Evolutionary conservation across 169 alveolate genomes (phyloP).

Genomic region (Plasmodium inui): DNA sequence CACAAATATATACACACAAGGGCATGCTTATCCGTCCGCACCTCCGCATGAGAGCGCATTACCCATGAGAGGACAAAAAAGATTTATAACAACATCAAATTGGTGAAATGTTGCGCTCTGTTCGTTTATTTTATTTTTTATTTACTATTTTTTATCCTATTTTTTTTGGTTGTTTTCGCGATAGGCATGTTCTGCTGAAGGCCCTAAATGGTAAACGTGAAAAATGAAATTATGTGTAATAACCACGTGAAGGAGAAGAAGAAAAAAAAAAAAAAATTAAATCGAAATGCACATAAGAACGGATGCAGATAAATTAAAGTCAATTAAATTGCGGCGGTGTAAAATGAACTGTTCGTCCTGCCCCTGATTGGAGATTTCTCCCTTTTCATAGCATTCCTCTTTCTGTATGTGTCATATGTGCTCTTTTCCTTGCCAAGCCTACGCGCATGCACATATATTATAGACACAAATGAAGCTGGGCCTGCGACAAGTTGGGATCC

Average conservation of each 20-base stretch:
- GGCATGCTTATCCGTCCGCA: too few relatives aligned
- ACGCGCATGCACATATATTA: not conserved
- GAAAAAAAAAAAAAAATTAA: not conserved
- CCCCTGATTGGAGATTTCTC: not conserved
- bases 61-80: not conserved
- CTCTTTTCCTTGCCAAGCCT: not conserved
- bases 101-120: too few relatives aligned
- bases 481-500: not conserved
- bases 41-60: not conserved
- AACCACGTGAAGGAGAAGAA: not conserved
- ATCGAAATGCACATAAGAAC: not conserved
- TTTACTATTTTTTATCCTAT: not conserved
- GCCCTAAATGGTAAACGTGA: conserved; percentile 61
- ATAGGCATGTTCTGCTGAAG: conserved; percentile 18
- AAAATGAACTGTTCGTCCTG: not conserved
- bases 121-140: too few relatives aligned
- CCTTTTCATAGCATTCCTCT: not conserved
- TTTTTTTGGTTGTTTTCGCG: conserved; percentile 1
- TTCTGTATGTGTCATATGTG: not conserved
- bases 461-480: not conserved
- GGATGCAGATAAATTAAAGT: not conserved
- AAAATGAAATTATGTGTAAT: conserved; percentile 43
- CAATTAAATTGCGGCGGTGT: not conserved
- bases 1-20: too few relatives aligned
- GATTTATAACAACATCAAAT: not conserved